Percentiles rank a stretch among this genome's conserved stretches.
Conservation (phyloP, 2,329 filamentous ascomycete species). For the Phialophora tarda region DNA sequence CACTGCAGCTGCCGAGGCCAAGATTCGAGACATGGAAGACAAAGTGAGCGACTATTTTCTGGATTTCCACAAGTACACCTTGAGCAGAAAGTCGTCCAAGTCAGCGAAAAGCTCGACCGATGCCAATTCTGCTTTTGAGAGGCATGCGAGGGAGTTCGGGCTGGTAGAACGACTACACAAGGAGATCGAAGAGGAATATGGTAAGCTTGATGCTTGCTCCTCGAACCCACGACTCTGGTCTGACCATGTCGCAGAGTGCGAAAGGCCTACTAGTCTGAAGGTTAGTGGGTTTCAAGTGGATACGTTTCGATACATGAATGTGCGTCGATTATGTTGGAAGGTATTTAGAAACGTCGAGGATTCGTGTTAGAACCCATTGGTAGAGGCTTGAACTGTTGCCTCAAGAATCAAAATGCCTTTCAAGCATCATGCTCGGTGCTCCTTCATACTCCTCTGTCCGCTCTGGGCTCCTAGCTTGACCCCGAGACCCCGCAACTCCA, state of each 20-base stretch:
- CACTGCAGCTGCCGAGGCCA: slow-evolving; percentile 12
- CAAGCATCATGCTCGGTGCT: neutral
- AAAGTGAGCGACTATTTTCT: slow-evolving; percentile 28
- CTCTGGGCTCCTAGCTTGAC: neutral
- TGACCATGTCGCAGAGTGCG: slow-evolving; percentile 8
- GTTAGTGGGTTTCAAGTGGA: slow-evolving; percentile 14
- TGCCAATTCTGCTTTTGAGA: slow-evolving; percentile 18
- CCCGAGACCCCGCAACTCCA: neutral
- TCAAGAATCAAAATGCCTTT: neutral
- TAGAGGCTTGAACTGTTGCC: neutral
- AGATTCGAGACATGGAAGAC: slow-evolving; percentile 34
- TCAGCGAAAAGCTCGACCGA: slow-evolving; percentile 3
- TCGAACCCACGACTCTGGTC: slow-evolving; percentile 8
- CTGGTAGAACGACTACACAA: slow-evolving; percentile 18
- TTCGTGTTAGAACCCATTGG: neutral
- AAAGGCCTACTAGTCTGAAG: slow-evolving; percentile 19
- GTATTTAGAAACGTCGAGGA: slow-evolving; percentile 20
- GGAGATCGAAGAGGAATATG: slow-evolving; percentile 24
- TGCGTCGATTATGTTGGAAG: slow-evolving; percentile 31
- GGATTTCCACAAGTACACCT: slow-evolving; percentile 35
- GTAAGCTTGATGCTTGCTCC: slow-evolving; percentile 25
- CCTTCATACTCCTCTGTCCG: neutral
- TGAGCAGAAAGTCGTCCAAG: slow-evolving; percentile 24
- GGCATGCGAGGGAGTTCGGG: slow-evolving; percentile 27
- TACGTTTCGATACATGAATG: slow-evolving; percentile 26